Conservation (phyloP, 2,329 filamentous ascomycete genomes). For the Talaromyces sp. region DNA sequence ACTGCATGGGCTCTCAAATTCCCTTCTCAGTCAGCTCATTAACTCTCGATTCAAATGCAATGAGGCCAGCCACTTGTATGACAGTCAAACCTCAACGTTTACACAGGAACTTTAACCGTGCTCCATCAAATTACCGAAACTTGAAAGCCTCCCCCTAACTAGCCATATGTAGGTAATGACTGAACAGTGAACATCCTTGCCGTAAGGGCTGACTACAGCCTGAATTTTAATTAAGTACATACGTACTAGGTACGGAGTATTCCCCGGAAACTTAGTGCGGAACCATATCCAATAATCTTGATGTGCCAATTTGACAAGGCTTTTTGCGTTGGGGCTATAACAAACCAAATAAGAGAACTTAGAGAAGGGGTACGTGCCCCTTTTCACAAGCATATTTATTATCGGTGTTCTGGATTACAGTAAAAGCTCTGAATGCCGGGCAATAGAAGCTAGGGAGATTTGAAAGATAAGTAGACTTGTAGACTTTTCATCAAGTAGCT, state of each 20-base stretch:
- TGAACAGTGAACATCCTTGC: not conserved
- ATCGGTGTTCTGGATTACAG: not conserved
- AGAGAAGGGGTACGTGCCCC: not conserved
- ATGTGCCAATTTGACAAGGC: not conserved
- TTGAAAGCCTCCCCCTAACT: not conserved
- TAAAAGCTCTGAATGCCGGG: too few relatives aligned
- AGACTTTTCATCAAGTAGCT: too few relatives aligned
- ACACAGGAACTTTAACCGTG: not conserved
- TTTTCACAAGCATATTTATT: not conserved
- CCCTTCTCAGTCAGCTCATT: not conserved
- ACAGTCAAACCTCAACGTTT: not conserved
- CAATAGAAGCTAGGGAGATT: too few relatives aligned
- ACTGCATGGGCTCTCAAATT: not conserved
- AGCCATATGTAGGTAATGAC: not conserved
- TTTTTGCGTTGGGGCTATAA: not conserved
- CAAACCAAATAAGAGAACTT: not conserved
- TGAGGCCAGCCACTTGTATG: not conserved
- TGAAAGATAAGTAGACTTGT: too few relatives aligned
- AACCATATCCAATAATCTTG: too few relatives aligned
- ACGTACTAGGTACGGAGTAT: too few relatives aligned
- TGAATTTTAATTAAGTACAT: not conserved
- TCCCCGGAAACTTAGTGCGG: too few relatives aligned
- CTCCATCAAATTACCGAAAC: not conserved
- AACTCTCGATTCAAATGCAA: not conserved
- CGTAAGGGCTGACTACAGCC: not conserved